These are phyloP conservation scores for Boletus patriciae DNA, from an alignment of 768 basidiomycete genomes.

Conservation along the genomic window DNA sequence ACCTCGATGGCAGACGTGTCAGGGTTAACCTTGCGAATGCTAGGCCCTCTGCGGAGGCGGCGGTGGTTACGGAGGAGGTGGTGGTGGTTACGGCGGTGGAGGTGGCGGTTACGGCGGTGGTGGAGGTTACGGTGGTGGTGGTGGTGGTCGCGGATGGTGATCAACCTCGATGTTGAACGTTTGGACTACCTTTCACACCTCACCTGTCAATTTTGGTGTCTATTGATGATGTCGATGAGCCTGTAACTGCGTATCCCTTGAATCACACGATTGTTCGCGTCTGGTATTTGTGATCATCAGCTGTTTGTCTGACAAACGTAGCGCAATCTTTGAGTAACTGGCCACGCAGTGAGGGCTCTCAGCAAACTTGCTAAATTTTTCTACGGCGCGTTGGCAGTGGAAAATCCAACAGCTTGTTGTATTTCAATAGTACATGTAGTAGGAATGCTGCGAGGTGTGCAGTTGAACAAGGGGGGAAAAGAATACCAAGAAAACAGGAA, in stretches of 20 bases:
- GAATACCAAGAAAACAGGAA: neutral
- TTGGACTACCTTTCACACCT: neutral
- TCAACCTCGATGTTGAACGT: neutral
- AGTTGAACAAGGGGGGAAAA: neutral
- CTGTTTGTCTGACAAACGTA: neutral
- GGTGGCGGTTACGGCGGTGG: constrained; percentile 3
- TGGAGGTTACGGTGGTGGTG: neutral
- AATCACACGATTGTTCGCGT: neutral
- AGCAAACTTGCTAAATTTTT: too few relatives aligned
- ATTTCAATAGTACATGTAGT: constrained; percentile 14
- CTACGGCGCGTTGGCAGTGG: too few relatives aligned
- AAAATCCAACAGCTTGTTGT: neutral
- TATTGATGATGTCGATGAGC: constrained; percentile 6
- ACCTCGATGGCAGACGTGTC: constrained; percentile 54
- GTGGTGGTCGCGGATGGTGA: constrained; percentile 19
- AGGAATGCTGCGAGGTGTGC: neutral
- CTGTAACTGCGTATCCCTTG: constrained; percentile 4
- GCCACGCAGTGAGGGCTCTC: too few relatives aligned
- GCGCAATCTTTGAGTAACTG: too few relatives aligned
- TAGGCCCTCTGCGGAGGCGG: constrained; percentile 19
- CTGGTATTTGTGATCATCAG: neutral
- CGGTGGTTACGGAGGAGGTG: constrained; percentile 12
- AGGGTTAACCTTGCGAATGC: constrained; percentile 47
- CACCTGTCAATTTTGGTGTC: constrained; percentile 1
- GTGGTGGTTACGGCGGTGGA: constrained; percentile 3